Conservation (phyloP, 140 eudicot species). For the Ambrosia hybrid region DNA sequence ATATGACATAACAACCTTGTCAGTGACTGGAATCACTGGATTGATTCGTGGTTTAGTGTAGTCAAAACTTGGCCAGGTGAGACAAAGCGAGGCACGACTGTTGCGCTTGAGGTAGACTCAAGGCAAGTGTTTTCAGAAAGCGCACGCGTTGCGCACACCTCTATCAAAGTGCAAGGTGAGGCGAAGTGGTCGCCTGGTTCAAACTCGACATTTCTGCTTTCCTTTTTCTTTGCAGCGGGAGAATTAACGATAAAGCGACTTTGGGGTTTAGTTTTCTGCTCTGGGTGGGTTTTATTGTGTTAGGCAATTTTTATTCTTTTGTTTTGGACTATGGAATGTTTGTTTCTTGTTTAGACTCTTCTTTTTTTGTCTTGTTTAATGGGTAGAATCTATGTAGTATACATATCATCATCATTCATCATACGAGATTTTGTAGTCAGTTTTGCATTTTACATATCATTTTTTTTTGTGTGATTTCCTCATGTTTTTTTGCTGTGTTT, state of each 20-base stretch:
- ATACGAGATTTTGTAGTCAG: background rate
- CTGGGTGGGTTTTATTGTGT: background rate
- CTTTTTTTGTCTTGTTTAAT: background rate
- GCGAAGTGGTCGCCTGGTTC: background rate
- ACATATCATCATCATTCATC: background rate
- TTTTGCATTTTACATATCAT: no score
- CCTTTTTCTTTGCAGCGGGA: background rate
- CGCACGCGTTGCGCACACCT: background rate
- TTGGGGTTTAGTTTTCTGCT: background rate
- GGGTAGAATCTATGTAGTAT: background rate
- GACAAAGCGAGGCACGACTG: background rate
- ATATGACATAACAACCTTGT: background rate
- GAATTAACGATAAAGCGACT: background rate
- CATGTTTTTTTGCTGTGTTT: background rate
- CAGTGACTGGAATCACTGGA: slow-evolving; percentile 14
- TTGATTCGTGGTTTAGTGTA: background rate
- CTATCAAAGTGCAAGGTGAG: no score
- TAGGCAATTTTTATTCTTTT: background rate
- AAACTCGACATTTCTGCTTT: background rate
- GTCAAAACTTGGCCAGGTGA: background rate
- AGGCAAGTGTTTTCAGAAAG: background rate
- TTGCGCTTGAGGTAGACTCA: background rate
- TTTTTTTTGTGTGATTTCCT: background rate
- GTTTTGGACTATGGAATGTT: background rate
- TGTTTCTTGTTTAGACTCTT: background rate